Percentiles rank a stretch among this genome's conserved stretches.
phyloP scores from a whole-genome alignment of 2,329 filamentous ascomycete species.

The Aspergillus sp. region DNA sequence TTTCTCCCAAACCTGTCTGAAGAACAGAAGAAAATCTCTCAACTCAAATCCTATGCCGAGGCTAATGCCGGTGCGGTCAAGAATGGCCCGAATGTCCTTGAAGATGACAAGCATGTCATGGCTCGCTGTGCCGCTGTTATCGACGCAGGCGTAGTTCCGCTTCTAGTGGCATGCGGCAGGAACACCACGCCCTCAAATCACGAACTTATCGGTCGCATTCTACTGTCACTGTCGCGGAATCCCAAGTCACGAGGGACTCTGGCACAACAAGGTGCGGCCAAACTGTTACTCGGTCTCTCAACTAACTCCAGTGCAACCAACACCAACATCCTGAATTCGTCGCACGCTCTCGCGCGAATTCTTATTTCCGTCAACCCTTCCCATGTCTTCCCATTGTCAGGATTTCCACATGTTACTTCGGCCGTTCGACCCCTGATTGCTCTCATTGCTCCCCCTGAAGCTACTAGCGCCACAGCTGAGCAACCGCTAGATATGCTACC shows the following conservation, averaged over 20 bases:
- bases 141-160: slow-evolving; percentile 72
- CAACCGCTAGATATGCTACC: slow-evolving; percentile 76
- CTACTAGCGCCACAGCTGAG: slow-evolving; percentile 50
- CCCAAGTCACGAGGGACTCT: slow-evolving; percentile 72
- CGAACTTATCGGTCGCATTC: slow-evolving; percentile 69
- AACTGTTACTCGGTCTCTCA: slow-evolving; percentile 73
- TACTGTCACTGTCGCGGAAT: slow-evolving; percentile 75
- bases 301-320: slow-evolving; percentile 37
- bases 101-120: slow-evolving; percentile 73
- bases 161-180: slow-evolving; percentile 75
- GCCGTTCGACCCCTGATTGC: slow-evolving; percentile 80
- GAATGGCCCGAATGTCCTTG: slow-evolving; percentile 61
- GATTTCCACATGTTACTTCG: slow-evolving; percentile 68
- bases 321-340: slow-evolving; percentile 58
- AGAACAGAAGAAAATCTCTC: slow-evolving; percentile 86
- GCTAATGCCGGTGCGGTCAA: slow-evolving; percentile 71
- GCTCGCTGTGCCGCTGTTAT: slow-evolving; percentile 76
- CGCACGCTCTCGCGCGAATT: slow-evolving; percentile 79
- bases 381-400: slow-evolving; percentile 79
- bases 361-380: slow-evolving; percentile 82
- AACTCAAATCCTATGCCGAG: slow-evolving; percentile 93
- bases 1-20: slow-evolving; percentile 78
- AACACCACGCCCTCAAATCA: slow-evolving; percentile 67
- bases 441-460: slow-evolving; percentile 67
- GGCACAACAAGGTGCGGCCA: slow-evolving; percentile 91